Evolutionary conservation across 129 eudicot species (phyloP), one percentile per base, ranked within the genome.

Genomic region (Centaurea solstitialis): DNA sequence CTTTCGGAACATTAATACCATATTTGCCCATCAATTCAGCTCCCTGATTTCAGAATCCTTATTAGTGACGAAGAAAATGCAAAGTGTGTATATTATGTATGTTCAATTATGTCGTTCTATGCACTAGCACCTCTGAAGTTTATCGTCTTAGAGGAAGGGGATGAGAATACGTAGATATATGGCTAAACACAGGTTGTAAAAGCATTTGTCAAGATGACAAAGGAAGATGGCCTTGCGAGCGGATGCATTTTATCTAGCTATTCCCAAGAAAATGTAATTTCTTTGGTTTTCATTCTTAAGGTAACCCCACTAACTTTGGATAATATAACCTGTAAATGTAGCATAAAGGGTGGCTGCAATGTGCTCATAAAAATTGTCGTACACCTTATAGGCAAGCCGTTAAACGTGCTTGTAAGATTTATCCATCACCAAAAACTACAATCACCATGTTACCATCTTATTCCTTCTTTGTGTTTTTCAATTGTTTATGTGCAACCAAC

Each of bases 1-100:
- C 98, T 82, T 85, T 94, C 0, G 98, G 98, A 79, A 94, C 98
- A 81, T 94, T 94, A 37, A 94, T 86, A 53, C 98, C 98, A 47
- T 88, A 87, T 35, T 92, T 94, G 79, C 87, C 35, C 98, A 94
- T 94, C 91, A 94, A 68, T 21, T 94, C 98, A 71, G 98, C 98
- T 70, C 98, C 98, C 98, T 94, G 83, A 15, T 40, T 70, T 24
- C 76, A 77, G 30, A 53, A 74, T 22, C 45, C 43, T 12, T 10
- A 41, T 43, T 22, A 82, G 78, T 57, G 74, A 70, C 39, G 62
- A 82, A 50, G 0, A 47, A 18, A 17, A 68, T 10, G 17, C 33
- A 70, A 38, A 69, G 20, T 24, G 53, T 21, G 40, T 43, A 70
- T 57, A 18, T 37, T 69, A 28, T 53, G 28, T 5, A 9, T 24